Percentiles rank a stretch among this genome's conserved stretches.
Conservation (phyloP, 2,329 filamentous ascomycete genomes). For the Allantophomopsis lycopodina region DNA sequence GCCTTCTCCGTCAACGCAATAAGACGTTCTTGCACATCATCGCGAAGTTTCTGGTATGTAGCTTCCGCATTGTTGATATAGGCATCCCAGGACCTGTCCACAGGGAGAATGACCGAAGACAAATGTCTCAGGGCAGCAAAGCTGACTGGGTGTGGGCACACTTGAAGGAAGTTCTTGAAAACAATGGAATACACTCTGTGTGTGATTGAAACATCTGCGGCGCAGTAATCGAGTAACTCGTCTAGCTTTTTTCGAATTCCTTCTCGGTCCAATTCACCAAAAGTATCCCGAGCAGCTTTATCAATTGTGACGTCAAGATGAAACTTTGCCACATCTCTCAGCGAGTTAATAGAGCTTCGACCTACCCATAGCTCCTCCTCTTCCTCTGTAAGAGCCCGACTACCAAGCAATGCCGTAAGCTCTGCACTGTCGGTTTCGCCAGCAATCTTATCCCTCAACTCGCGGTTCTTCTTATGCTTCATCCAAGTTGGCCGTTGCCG, state of each 20-base stretch:
- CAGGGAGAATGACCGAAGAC: constrained; percentile 84
- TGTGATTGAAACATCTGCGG: constrained; percentile 83
- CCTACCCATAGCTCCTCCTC: constrained; percentile 85
- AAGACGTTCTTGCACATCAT: constrained; percentile 66
- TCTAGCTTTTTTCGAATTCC: constrained; percentile 62
- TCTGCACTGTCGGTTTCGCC: constrained; percentile 58
- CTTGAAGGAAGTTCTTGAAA: constrained; percentile 76
- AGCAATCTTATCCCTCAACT: constrained; percentile 67
- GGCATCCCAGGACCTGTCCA: constrained; percentile 74
- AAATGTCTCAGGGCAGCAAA: constrained; percentile 88
- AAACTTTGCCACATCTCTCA: constrained; percentile 92
- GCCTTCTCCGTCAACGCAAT: constrained; percentile 64
- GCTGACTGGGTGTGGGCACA: constrained; percentile 92
- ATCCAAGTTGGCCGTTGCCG: constrained; percentile 94
- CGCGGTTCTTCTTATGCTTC: constrained; percentile 84
- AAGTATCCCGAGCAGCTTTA: constrained; percentile 75
- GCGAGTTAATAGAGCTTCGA: constrained; percentile 84
- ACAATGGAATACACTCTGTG: constrained; percentile 91
- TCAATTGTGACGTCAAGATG: constrained; percentile 87
- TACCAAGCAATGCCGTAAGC: constrained; percentile 56
- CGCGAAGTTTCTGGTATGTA: constrained; percentile 65
- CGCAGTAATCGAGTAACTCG: constrained; percentile 83
- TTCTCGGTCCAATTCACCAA: constrained; percentile 64
- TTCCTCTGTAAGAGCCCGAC: constrained; percentile 55
- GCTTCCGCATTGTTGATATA: constrained; percentile 77